These are phyloP conservation scores for Bifiguratus adelaidae DNA, from an alignment of 192 early-diverging fungal genomes.

Conservation along the genomic window DNA sequence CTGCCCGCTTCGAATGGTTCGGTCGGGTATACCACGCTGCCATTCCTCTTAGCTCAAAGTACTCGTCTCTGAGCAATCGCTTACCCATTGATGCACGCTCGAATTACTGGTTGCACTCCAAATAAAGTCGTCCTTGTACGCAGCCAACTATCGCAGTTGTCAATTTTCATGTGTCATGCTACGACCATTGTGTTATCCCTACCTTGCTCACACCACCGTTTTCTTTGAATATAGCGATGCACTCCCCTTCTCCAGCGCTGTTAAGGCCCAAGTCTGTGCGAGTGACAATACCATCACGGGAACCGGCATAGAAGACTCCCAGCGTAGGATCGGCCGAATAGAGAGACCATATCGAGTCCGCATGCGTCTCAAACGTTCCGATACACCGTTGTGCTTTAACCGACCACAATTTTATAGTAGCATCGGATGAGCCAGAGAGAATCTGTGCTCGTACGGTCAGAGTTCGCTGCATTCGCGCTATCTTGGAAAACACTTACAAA, in stretches of 20 bases:
- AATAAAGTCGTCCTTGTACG: conserved; percentile 73
- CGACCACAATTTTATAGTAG: conserved; percentile 97
- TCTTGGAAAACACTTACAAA: conserved; percentile 32
- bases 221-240: conserved; percentile 85
- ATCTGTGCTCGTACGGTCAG: conserved; percentile 34
- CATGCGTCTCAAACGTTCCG: conserved; percentile 80
- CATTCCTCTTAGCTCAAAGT: too few species aligned
- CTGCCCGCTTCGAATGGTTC: too few species aligned
- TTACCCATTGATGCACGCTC: conserved; percentile 77
- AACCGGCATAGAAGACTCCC: conserved; percentile 86
- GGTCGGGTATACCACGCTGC: too few species aligned
- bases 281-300: conserved; percentile 84
- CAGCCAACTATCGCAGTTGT: conserved; percentile 45
- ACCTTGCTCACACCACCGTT: conserved; percentile 71
- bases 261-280: conserved; percentile 58
- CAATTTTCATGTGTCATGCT: neutral
- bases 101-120: conserved; percentile 89
- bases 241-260: conserved; percentile 48
- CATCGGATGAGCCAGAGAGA: conserved; percentile 87
- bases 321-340: conserved; percentile 77
- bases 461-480: neutral
- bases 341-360: conserved; percentile 86
- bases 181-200: neutral
- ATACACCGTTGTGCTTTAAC: conserved; percentile 78
- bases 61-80: too few species aligned